Base-by-base conservation (phyloP, 306 rosid species). In the Gastrolobium villosum region DNA sequence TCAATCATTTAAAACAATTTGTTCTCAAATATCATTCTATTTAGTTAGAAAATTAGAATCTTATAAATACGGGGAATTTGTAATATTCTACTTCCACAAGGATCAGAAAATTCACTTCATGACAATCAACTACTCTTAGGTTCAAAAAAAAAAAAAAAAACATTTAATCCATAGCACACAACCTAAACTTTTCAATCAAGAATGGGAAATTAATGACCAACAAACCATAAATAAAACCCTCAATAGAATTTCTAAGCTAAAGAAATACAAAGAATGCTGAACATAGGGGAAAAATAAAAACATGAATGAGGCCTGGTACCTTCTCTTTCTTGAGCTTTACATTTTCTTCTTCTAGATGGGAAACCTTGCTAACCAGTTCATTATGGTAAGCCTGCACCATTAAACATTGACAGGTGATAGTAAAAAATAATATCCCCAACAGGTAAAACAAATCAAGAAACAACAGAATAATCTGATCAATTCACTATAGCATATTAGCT, bases 241-340 rank as follows among this genome's bases (percentile, higher is more conserved):
- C 48, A n/a, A 75, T 35, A 60, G 10, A 32, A 31, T 8, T 7
- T 34, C 64, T 31, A 5, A 13, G 2, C 20, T 50, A 26, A 30
- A 44, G 14, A 40, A 34, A 65, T 43, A 52, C 10, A 26, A 63
- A 15, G 31, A 9, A 73, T 26, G 64, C 32, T n/a, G 50, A 32
- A 52, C 36, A 63, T 2, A 30, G 41, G 7, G 15, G 28, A 13
- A 72, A 61, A 61, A 32, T 3, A 2, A 60, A 37, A 6, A 60
- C 60, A 8, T 40, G 37, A 20, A 54, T 15, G 31, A 20, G 52
- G 20, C 31, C 28, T 11, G 20, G 6, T 80, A 82, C 92, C 88
- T 86, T 84, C 79, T 86, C 88, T 61, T 82, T 89, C 86, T 84
- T 86, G 79, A 89, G 92, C 74, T 65, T 84, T 57, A 54, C 37